Evolutionary conservation across 768 basidiomycete species (phyloP).

Genomic region (Boletus sensibilis): DNA sequence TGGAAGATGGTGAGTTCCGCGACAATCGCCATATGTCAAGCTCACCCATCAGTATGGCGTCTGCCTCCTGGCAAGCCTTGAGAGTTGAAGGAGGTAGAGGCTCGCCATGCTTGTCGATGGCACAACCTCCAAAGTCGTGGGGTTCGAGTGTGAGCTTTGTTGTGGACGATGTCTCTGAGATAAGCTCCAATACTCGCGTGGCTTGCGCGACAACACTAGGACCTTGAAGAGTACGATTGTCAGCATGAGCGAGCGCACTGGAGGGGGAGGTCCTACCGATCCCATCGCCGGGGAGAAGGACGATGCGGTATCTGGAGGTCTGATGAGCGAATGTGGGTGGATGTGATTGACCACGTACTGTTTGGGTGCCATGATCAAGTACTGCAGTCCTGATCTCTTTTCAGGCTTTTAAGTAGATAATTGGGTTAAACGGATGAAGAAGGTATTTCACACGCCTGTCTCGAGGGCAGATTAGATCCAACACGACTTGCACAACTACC

Average conservation of each 20-base stretch:
- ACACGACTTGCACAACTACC: background rate
- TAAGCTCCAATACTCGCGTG: slow-evolving; percentile 71
- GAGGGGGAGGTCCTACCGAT: slow-evolving; percentile 60
- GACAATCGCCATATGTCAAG: background rate
- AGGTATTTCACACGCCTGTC: slow-evolving; percentile 10
- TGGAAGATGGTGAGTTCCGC: slow-evolving; percentile 31
- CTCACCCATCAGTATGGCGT: slow-evolving; percentile 94
- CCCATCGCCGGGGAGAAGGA: slow-evolving; percentile 92
- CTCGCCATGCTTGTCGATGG: slow-evolving; percentile 86
- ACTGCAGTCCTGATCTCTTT: background rate
- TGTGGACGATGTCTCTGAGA: slow-evolving; percentile 60
- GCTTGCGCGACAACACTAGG: slow-evolving; percentile 91
- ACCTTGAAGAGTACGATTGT: slow-evolving; percentile 43
- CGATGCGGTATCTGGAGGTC: slow-evolving; percentile 71
- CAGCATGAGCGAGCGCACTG: background rate
- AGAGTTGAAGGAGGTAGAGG: slow-evolving; percentile 84
- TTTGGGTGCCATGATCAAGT: slow-evolving; percentile 44
- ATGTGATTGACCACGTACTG: slow-evolving; percentile 36
- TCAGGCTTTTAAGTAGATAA: background rate
- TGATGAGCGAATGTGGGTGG: slow-evolving; percentile 8
- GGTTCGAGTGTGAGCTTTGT: slow-evolving; percentile 72
- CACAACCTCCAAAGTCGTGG: slow-evolving; percentile 87
- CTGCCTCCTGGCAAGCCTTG: slow-evolving; percentile 86
- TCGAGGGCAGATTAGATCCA: slow-evolving; percentile 5
- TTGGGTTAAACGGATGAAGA: too few species aligned